Evolutionary conservation across 805 yeast species (phyloP).

Genomic region (Nakazawaea molendinolei): DNA sequence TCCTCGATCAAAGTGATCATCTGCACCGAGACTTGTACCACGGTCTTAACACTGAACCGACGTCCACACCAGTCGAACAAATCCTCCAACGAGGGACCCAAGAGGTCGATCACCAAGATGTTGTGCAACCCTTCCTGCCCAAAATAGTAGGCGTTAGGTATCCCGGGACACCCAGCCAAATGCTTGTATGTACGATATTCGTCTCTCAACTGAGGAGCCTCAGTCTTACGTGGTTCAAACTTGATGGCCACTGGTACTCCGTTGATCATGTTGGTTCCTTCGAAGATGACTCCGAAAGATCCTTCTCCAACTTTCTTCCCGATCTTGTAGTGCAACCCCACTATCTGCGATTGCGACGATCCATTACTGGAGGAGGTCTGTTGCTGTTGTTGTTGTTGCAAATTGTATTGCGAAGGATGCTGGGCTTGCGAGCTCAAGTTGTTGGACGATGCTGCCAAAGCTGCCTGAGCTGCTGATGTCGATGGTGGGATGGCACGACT

Average conservation of each 20-base stretch:
- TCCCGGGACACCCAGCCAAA: slow-evolving; percentile 73
- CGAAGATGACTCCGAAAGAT: slow-evolving; percentile 95
- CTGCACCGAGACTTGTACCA: slow-evolving; percentile 89
- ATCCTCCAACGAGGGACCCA: slow-evolving; percentile 95
- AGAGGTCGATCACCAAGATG: slow-evolving; percentile 84
- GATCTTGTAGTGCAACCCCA: slow-evolving; percentile 92
- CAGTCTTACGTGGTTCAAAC: slow-evolving; percentile 94
- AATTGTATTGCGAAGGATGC: slow-evolving; percentile 2
- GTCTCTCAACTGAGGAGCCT: slow-evolving; percentile 95
- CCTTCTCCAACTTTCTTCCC: slow-evolving; percentile 99
- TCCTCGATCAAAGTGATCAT: slow-evolving; percentile 85
- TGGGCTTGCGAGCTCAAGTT: slow-evolving; percentile 5
- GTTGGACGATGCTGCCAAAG: slow-evolving; percentile 27
- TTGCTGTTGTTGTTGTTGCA: slow-evolving; percentile 3
- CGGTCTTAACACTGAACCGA: slow-evolving; percentile 79
- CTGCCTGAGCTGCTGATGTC: slow-evolving; percentile 15
- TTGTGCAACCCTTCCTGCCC: slow-evolving; percentile 98
- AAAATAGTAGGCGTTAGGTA: slow-evolving; percentile 95
- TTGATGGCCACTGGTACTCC: slow-evolving; percentile 94
- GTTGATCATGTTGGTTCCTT: slow-evolving; percentile 88
- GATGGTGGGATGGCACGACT: slow-evolving; percentile 12
- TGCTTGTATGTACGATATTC: slow-evolving; percentile 94
- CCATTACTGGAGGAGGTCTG: neutral
- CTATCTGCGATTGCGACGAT: slow-evolving; percentile 51
- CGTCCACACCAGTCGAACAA: slow-evolving; percentile 98